Evolutionary conservation across 148 eudicot species (phyloP), one percentile per base, ranked within the genome.

Genomic region (Fallopia convolvulus): DNA sequence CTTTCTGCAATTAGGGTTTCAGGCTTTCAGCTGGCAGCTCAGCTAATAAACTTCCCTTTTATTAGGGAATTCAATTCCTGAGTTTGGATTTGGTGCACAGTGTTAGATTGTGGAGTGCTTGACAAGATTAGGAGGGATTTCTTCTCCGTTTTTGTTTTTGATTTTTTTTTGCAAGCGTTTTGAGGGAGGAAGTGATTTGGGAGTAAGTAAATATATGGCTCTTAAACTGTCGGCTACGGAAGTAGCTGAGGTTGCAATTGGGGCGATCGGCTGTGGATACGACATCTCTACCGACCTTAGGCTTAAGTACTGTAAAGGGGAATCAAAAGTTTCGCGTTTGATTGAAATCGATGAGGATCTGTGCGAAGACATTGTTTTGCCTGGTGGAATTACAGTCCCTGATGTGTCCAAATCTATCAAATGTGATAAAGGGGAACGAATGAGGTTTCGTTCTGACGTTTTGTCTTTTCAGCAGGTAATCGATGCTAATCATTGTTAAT

Each of bases 391-490:
- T 79, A 58, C 75, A 61, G 86, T 95, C 20, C 81, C 88, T 11
- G 82, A 84, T 82, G 97, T 95, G 44, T 84, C 97, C 0, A 92
- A 83, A 79, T 87, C 88, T 0, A 92, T 95, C 2, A 92, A 90
- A 78, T 95, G 99, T 48, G 99, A 95, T 74, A 95, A 95, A 81
- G 99, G 99, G 42, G 99, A 95, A 81, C 77, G 97, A 60, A 95
- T 93, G 1, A 81, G 99, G 81, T 95, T 95, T 85, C 84, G 92
- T 56, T 95, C 97, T 18, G 97, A 95, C 85, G 93, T 92, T 52
- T 84, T 92, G 18, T 83, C 99, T 78, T 95, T 95, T 71, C 97
- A 95, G 82, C 99, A 95, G 97, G 99, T 95, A 88, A 88, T 18
- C 1, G 5, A n/a, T n/a, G 61, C 61, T 55, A 32, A 46, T 70